Base-by-base conservation (phyloP, 176 grass and related monocot species). In the Zoysia pacifica region DNA sequence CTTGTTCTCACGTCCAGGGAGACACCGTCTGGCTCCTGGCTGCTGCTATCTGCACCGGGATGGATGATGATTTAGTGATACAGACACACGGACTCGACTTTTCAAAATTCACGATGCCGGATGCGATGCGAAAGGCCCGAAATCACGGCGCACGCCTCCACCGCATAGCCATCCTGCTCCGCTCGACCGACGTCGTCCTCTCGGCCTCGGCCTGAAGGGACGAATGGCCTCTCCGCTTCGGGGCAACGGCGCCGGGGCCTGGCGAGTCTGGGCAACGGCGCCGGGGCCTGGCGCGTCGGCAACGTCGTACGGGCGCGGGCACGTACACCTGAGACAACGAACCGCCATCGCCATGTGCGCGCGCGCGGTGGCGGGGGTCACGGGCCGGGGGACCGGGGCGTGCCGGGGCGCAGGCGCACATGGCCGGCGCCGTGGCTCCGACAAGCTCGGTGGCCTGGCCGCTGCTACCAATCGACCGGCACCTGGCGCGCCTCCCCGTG, bases 391-490 rank as follows among this genome's bases (percentile, higher is more conserved):
- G 8, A 54, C 51, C 13, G 13, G 44, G 44, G 44, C 44, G 49
- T 51, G 49, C 13, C 13, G 49, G 49, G 49, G 51, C 44, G 18
- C 37, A 11, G 12, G 74, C 65, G 48, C 40, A 7, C 54, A 65
- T 70, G 78, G 62, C 18, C 64, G 72, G 38, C 56, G 44, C 59
- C 70, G 59, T 28, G 62, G 52, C 72, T 76, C 81, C 76, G 76
- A 58, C 83, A 79, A 9, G 6, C 54, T 6, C 53, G 54, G 66
- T 62, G 55, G 28, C 9, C 39, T 28, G 28, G 11, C 28, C 52
- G 13, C 52, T 13, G 52, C 62, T 35, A 14, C 9, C 13, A 14
- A 7, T 38, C n/a, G 52, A 43, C 15, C 52, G 50, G 65, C 14
- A 14, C 13, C 13, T 45, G 44, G 44, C 44, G 44, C 62, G 62